Evolutionary conservation across 2,329 filamentous ascomycete genomes (phyloP).

Genomic region (Teratosphaeria viscida): DNA sequence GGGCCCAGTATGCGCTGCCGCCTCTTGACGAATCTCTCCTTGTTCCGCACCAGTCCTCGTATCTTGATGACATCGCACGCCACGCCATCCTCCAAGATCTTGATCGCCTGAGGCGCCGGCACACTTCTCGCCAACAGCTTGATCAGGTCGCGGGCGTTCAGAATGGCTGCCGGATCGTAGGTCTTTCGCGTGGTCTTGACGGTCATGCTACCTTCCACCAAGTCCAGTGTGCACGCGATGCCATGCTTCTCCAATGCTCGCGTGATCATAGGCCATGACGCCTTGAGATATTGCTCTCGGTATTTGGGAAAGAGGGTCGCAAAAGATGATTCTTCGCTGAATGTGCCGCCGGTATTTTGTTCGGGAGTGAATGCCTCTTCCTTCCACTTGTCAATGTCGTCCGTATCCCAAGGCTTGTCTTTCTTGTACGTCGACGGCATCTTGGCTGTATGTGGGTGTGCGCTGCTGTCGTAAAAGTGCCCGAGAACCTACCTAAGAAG

Average conservation of each 20-base stretch:
- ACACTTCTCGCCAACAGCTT: slow-evolving; percentile 86
- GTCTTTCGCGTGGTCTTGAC: slow-evolving; percentile 91
- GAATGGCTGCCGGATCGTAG: slow-evolving; percentile 80
- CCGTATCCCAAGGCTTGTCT: slow-evolving; percentile 91
- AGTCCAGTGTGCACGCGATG: slow-evolving; percentile 82
- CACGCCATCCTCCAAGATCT: slow-evolving; percentile 84
- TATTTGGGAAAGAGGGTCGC: slow-evolving; percentile 82
- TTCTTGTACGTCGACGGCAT: slow-evolving; percentile 87
- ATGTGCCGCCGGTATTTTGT: slow-evolving; percentile 76
- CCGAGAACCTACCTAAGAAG: neutral
- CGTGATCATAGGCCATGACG: slow-evolving; percentile 87
- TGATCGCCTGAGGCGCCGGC: slow-evolving; percentile 82
- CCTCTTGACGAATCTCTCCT: slow-evolving; percentile 90
- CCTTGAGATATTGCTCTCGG: slow-evolving; percentile 83
- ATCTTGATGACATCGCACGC: slow-evolving; percentile 97
- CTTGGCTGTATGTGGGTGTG: slow-evolving; percentile 13
- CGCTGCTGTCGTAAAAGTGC: neutral
- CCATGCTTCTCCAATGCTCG: slow-evolving; percentile 76
- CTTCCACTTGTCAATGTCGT: slow-evolving; percentile 97
- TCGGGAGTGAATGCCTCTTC: slow-evolving; percentile 73
- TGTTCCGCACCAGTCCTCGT: slow-evolving; percentile 77
- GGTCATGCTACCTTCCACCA: slow-evolving; percentile 93
- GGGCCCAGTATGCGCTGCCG: slow-evolving; percentile 87
- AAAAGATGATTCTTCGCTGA: slow-evolving; percentile 90
- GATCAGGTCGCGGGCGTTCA: slow-evolving; percentile 89